phyloP scores from a whole-genome alignment of 2,329 filamentous ascomycete genomes.

The Magnaporthiopsis rhizophila region DNA sequence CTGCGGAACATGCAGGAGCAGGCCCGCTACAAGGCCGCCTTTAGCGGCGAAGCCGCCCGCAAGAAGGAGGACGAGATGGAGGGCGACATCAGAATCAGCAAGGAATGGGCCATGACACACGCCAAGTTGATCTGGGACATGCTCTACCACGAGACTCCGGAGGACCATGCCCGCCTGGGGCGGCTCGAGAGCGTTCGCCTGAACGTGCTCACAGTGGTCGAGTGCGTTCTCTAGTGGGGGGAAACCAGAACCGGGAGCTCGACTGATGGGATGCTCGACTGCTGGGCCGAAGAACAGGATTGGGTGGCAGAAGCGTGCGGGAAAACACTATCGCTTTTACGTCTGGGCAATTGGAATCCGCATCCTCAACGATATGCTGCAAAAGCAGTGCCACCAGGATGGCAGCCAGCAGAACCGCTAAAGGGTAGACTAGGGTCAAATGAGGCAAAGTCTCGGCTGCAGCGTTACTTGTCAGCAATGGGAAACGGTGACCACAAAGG shows the following conservation, averaged over 20 bases:
- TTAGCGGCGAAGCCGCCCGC: not conserved
- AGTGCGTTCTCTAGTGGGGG: not conserved
- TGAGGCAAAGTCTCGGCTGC: not conserved
- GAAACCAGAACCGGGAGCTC: not conserved
- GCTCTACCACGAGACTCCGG: not conserved
- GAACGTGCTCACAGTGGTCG: not conserved
- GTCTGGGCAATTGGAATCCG: not conserved
- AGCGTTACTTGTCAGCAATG: not conserved
- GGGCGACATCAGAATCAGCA: not conserved
- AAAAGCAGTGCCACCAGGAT: not conserved
- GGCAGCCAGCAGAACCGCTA: not conserved
- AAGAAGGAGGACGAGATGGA: not conserved
- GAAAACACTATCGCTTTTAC: not conserved
- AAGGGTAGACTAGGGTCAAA: not conserved
- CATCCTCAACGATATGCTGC: no score
- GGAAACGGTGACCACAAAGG: not conserved
- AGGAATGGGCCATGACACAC: constrained; percentile 1
- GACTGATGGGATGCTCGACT: not conserved
- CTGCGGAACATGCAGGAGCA: no score
- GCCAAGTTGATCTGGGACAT: constrained; percentile 5
- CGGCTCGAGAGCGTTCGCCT: not conserved
- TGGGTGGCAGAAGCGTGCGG: not conserved
- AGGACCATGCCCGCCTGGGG: constrained; percentile 1
- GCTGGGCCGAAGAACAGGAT: not conserved
- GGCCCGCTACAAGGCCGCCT: not conserved